A percentile compares a stretch with the other conserved stretches of the same genome.
These are phyloP conservation scores for Plasmodium coatneyi DNA, from an alignment of 169 alveolate species.

Conservation along the genomic window DNA sequence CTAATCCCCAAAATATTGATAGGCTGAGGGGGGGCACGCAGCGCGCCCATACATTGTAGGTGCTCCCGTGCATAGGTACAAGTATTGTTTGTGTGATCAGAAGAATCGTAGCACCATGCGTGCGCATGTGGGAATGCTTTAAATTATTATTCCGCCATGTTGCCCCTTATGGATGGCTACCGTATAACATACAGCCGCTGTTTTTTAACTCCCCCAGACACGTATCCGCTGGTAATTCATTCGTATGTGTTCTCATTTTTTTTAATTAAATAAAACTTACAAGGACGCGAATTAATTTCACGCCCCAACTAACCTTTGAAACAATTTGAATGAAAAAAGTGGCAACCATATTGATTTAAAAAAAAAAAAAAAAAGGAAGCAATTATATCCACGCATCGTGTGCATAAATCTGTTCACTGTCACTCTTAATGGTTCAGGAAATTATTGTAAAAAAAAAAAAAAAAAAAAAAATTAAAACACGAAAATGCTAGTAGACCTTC, in stretches of 20 bases:
- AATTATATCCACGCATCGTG: background rate
- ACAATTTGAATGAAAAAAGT: background rate
- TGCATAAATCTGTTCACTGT: background rate
- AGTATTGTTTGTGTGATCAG: background rate
- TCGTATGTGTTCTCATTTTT: background rate
- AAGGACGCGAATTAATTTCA: background rate
- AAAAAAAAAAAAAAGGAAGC: background rate
- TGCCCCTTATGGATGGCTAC: background rate
- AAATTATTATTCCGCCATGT: background rate
- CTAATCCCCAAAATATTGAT: constrained; percentile 64
- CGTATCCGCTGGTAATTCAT: background rate
- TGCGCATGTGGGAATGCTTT: background rate
- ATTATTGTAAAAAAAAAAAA: background rate
- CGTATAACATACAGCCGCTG: background rate
- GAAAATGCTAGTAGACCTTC: background rate
- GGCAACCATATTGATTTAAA: background rate
- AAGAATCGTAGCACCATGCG: background rate
- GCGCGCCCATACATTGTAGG: background rate
- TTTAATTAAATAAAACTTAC: background rate
- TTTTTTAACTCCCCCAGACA: background rate
- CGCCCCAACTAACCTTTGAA: background rate
- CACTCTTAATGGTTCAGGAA: background rate
- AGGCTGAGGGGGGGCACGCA: constrained; percentile 4
- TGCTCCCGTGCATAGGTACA: background rate
- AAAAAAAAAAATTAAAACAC: background rate